Conservation (phyloP, 768 basidiomycete genomes). For the Leccinum obscurum region DNA sequence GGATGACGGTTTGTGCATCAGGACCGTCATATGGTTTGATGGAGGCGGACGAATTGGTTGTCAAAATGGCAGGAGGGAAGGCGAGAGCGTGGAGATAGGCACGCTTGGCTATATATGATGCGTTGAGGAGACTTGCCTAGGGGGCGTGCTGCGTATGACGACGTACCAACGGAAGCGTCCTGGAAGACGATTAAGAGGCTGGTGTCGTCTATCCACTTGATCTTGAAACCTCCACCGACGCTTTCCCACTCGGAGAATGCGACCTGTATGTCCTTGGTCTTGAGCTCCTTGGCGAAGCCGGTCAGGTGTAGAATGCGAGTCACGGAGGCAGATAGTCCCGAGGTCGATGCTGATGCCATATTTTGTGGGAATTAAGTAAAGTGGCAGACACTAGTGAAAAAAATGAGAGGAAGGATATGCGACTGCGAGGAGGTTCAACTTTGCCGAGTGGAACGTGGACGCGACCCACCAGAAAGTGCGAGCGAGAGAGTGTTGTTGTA, state of each 20-base stretch:
- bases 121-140: slow-evolving; percentile 1
- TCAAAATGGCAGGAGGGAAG: slow-evolving; percentile 70
- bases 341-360: slow-evolving; percentile 68
- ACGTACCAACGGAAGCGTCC: slow-evolving; percentile 87
- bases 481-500: slow-evolving; percentile 27
- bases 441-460: slow-evolving; percentile 34
- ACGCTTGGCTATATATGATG: slow-evolving; percentile 24
- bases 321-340: slow-evolving; percentile 89
- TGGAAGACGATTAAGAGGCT: slow-evolving; percentile 93
- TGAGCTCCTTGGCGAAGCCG: slow-evolving; percentile 94
- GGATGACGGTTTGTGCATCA: slow-evolving; percentile 86
- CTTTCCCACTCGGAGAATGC: slow-evolving; percentile 90
- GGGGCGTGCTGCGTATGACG: slow-evolving; percentile 4
- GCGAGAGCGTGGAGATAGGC: slow-evolving; percentile 85
- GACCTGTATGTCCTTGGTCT: slow-evolving; percentile 93
- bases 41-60: slow-evolving; percentile 51
- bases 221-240: slow-evolving; percentile 90
- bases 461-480: slow-evolving; percentile 10
- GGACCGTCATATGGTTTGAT: slow-evolving; percentile 94
- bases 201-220: slow-evolving; percentile 98
- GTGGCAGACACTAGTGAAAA: slow-evolving; percentile 3
- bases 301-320: slow-evolving; percentile 91
- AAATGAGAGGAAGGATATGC: slow-evolving; percentile 14
- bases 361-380: slow-evolving; percentile 12
- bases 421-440: slow-evolving; percentile 12